These are phyloP conservation scores for Aspergillus nomiae DNA, from an alignment of 2,329 filamentous ascomycete genomes.

Conservation along the genomic window DNA sequence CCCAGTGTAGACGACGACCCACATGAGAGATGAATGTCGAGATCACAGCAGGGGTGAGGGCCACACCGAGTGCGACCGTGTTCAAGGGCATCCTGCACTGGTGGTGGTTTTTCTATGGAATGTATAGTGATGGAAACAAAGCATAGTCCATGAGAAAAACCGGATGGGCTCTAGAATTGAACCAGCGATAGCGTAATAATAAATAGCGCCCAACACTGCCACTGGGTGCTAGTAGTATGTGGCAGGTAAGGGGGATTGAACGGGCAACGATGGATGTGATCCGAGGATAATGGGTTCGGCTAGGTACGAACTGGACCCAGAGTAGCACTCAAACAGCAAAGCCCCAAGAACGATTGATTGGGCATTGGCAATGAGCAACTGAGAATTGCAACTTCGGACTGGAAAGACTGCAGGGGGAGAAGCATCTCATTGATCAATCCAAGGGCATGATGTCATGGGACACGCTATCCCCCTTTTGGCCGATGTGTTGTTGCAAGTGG, in stretches of 20 bases:
- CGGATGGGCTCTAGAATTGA: not conserved
- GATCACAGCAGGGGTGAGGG: conserved; percentile 84
- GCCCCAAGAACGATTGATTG: not conserved
- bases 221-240: not conserved
- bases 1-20: conserved; percentile 39
- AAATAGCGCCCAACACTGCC: not conserved
- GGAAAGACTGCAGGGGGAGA: not conserved
- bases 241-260: not conserved
- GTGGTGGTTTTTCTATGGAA: not conserved
- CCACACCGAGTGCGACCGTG: conserved; percentile 77
- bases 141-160: not conserved
- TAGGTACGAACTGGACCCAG: not conserved
- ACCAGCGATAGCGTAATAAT: not conserved
- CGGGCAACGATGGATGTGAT: not conserved
- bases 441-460: not conserved
- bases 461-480: not conserved
- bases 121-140: not conserved
- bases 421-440: not conserved
- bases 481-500: not conserved
- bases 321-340: not conserved
- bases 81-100: conserved; percentile 62
- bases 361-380: not conserved
- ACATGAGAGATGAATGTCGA: conserved; percentile 86
- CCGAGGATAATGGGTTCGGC: not conserved
- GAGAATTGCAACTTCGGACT: not conserved